phyloP scores from a whole-genome alignment of 192 early-diverging fungal species.

The Geosiphon pyriformis region DNA sequence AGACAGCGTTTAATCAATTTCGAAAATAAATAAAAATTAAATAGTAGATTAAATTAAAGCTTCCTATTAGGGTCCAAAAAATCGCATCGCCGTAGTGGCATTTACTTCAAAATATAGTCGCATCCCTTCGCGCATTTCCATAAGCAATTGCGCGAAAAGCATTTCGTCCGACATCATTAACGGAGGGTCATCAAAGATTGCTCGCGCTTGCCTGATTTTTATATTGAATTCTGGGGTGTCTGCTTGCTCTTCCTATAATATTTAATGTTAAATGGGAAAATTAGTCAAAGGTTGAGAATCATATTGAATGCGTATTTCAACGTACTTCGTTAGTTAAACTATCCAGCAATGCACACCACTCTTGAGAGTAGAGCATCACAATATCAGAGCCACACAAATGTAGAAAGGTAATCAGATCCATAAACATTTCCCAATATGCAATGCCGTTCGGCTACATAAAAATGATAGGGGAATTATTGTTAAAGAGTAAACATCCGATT shows the following conservation, averaged over 20 bases:
- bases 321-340: slow-evolving; percentile 26
- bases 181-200: slow-evolving; percentile 41
- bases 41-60: no score
- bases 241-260: neutral
- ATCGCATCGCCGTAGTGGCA: slow-evolving; percentile 1
- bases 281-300: slow-evolving; percentile 1
- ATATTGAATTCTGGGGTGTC: neutral
- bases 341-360: slow-evolving; percentile 38
- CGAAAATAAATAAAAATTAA: no score
- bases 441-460: slow-evolving; percentile 16
- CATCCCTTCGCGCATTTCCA: slow-evolving; percentile 36
- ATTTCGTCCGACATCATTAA: slow-evolving; percentile 24
- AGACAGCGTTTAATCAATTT: no score
- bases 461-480: no score
- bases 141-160: slow-evolving; percentile 32
- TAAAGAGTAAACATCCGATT: neutral
- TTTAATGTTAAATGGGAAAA: neutral
- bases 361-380: slow-evolving; percentile 31
- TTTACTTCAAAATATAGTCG: slow-evolving; percentile 29
- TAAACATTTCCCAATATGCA: slow-evolving; percentile 33
- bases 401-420: slow-evolving; percentile 36
- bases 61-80: slow-evolving; percentile 22
- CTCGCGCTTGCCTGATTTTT: slow-evolving; percentile 22
- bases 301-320: neutral
- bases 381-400: slow-evolving; percentile 30